Base-by-base conservation (phyloP, 495 filamentous ascomycete genomes). In the Penicillium verhagenii region DNA sequence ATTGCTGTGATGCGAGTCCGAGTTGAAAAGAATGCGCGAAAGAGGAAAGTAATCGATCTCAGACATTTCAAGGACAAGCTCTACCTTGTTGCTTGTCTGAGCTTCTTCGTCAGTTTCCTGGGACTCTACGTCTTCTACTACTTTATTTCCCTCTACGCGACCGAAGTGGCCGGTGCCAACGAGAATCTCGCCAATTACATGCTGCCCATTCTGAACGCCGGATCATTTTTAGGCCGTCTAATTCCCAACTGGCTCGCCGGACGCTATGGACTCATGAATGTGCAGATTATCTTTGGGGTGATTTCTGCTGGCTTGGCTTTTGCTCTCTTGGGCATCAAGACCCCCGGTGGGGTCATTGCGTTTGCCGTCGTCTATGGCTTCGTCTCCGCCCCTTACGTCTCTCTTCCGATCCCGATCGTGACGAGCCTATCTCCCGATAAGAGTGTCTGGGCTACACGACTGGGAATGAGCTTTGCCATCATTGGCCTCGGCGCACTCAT, bases 341-440 rank as follows among this genome's bases (percentile, higher is more conserved):
- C 66, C 24, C 80, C 76, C 18, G 78, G 73, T 0, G 71, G 79
- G 3, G 80, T 82, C 33, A 80, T 89, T 47, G 66, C 76, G 11
- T 88, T 80, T 63, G 73, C 78, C 5, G 70, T 74, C 4, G 58
- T 87, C 1, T 88, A 83, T 61, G 86, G 86, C 0, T 86, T 87
- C 64, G 72, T 78, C 3, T 86, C 83, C 0, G 85, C 85, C 4
- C 79, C 79, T 10, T 82, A 82, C 60, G 77, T 88, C 40, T 79
- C 77, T 3, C 63, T 88, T 8, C 40, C 26, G 9, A 25, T 42
- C 26, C 18, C 28, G 7, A 38, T 33, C 4, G 4, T 53, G 7
- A 26, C n/a, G 1, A 24, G 18, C 14, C 16, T 53, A 31, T 47
- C 53, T 21, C 54, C 61, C 0, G 51, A 68, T 16, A 48, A 57